Evolutionary conservation across 768 basidiomycete species (phyloP).

Genomic region (Termitomyces sp.): DNA sequence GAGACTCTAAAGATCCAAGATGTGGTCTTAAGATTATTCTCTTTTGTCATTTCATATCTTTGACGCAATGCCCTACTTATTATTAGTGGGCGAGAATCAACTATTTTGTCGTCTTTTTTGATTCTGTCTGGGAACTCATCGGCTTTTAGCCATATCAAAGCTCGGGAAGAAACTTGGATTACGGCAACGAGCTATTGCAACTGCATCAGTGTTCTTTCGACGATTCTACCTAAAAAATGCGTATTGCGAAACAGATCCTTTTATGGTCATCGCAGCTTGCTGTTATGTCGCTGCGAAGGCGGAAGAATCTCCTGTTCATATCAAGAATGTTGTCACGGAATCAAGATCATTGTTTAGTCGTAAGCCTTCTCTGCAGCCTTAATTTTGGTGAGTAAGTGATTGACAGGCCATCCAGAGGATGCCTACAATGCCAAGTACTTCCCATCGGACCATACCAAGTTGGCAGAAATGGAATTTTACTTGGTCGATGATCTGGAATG

Average conservation of each 20-base stretch:
- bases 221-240: slow-evolving; percentile 96
- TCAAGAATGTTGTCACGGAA: slow-evolving; percentile 88
- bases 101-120: not conserved
- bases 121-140: not conserved
- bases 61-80: not conserved
- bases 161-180: slow-evolving; percentile 80
- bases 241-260: slow-evolving; percentile 95
- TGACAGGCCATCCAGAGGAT: slow-evolving; percentile 37
- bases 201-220: slow-evolving; percentile 92
- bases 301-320: slow-evolving; percentile 92
- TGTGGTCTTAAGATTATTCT: not conserved
- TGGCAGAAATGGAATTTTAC: slow-evolving; percentile 99
- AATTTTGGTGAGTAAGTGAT: not conserved
- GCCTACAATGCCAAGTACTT: slow-evolving; percentile 78
- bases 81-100: not conserved
- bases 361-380: slow-evolving; percentile 30
- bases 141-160: slow-evolving; percentile 68
- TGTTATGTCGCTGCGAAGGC: slow-evolving; percentile 96
- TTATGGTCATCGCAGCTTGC: slow-evolving; percentile 89
- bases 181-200: slow-evolving; percentile 90
- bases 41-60: not conserved
- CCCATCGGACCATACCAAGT: slow-evolving; percentile 81
- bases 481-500: slow-evolving; percentile 96
- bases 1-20: not conserved
- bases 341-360: slow-evolving; percentile 74